Evolutionary conservation across 2,329 filamentous ascomycete species (phyloP), one percentile per base, ranked within the genome.

Genomic region (Pseudomassariella vexata): DNA sequence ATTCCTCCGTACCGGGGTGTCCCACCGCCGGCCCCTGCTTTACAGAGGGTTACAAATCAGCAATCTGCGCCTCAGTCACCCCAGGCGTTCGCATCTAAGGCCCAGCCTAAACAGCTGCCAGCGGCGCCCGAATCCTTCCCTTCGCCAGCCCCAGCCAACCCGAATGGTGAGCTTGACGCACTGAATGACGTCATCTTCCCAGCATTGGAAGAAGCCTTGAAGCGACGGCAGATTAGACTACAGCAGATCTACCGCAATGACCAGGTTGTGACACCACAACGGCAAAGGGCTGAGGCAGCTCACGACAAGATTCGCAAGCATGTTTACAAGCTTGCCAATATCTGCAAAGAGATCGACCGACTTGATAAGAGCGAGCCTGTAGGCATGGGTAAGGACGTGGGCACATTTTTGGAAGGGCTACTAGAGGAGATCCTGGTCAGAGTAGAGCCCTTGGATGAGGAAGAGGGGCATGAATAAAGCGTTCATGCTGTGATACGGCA

Each of bases 401-500:
- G 80, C 26, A 86, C 85, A 1, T 94, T 96, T 46, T 61, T 96
- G 6, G 92, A 98, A 57, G 90, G 89, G 0, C 76, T 96, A 41
- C 64, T 98, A 20, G 92, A 98, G 57, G 92, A 98, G 65, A 82
- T 98, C 16, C 65, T 98, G 15, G 88, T 95, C 21, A 67, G 92
- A 35, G 86, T 96, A 10, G 90, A 96, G 63, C 85, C 89, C 4
- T 69, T 88, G 39, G 85, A 92, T 48, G 85, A 87, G 45, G 75
- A 77, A n/a, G 75, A 78, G 15, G 19, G 21, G 21, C 9, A 23
- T 9, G 21, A n/a, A n/a, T 9, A 23, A 23, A 23, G 21, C 21
- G 21, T 9, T 9, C 9, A n/a, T 9, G 21, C 9, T 23, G 21
- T 23, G 21, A 9, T 23, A 9, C 9, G n/a, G n/a, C n/a, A n/a